phyloP scores from a whole-genome alignment of 371 early-diverging fungal genomes.

The Rhizopus delemar region DNA sequence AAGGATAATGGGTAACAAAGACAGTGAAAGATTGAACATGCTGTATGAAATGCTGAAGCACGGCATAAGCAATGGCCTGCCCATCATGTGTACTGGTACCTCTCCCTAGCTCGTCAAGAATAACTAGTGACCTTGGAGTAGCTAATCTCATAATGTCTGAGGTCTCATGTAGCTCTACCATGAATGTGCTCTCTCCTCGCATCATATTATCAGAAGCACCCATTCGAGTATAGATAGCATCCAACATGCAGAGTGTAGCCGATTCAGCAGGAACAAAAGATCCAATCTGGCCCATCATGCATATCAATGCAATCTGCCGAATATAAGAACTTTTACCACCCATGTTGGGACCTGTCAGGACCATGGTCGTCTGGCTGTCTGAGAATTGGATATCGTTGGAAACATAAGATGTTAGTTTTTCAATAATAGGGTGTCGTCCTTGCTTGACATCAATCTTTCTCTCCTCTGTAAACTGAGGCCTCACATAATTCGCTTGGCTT shows the following conservation, averaged over 20 bases:
- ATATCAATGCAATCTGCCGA: constrained; percentile 73
- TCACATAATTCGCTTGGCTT: constrained; percentile 66
- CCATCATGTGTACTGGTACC: constrained; percentile 96
- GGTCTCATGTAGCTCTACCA: constrained; percentile 86
- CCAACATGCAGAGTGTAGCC: constrained; percentile 63
- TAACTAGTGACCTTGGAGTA: constrained; percentile 74
- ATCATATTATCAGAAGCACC: constrained; percentile 70
- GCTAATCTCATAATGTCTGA: constrained; percentile 69
- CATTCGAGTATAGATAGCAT: constrained; percentile 72
- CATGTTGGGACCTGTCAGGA: constrained; percentile 88
- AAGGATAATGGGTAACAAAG: constrained; percentile 81
- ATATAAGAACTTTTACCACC: constrained; percentile 83
- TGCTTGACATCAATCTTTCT: constrained; percentile 46
- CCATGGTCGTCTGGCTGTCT: constrained; percentile 42
- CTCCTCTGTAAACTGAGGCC: constrained; percentile 53
- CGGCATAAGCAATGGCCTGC: constrained; percentile 87
- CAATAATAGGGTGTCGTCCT: constrained; percentile 69
- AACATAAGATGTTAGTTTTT: constrained; percentile 56
- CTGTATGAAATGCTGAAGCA: constrained; percentile 75
- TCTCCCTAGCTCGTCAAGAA: constrained; percentile 98
- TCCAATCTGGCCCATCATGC: constrained; percentile 86
- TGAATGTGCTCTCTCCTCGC: constrained; percentile 85
- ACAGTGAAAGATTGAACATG: constrained; percentile 54
- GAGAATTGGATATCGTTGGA: constrained; percentile 68
- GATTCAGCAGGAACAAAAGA: constrained; percentile 67